These are phyloP conservation scores for Karstenula rhodostoma DNA, from an alignment of 2,329 filamentous ascomycete species.

Conservation along the genomic window DNA sequence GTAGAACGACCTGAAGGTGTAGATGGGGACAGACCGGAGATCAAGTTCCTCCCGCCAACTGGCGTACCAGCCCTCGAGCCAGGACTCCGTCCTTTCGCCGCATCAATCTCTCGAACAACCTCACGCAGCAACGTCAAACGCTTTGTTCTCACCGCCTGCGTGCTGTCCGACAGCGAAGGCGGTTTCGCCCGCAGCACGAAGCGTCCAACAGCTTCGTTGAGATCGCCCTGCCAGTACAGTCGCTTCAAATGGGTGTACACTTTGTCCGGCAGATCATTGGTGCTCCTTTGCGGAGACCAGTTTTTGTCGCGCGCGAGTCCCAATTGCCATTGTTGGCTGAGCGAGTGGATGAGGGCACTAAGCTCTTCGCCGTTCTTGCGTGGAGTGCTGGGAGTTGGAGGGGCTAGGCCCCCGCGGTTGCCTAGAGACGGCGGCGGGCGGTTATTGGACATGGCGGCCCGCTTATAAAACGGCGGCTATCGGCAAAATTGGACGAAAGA, in stretches of 20 bases:
- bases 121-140: conserved; percentile 1
- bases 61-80: conserved; percentile 4
- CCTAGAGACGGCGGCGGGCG: conserved; percentile 12
- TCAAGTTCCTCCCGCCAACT: background rate
- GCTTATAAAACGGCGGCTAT: background rate
- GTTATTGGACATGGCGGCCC: conserved; percentile 4
- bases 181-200: conserved; percentile 24
- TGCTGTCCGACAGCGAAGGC: background rate
- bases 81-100: background rate
- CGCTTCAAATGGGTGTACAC: conserved; percentile 27
- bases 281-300: conserved; percentile 32
- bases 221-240: conserved; percentile 26
- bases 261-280: conserved; percentile 20
- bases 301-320: conserved; percentile 26
- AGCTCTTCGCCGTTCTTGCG: conserved; percentile 29
- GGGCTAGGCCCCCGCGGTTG: conserved; percentile 21
- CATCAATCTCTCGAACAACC: conserved; percentile 8
- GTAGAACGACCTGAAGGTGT: conserved; percentile 3
- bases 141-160: background rate
- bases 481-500: background rate
- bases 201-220: conserved; percentile 25
- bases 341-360: conserved; percentile 23
- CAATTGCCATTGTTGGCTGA: conserved; percentile 35
- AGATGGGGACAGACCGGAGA: background rate
- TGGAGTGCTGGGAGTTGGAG: conserved; percentile 28